A percentile compares a stretch with the other conserved stretches of the same genome.
These are phyloP conservation scores for Rhizodiscina lignyota DNA, from an alignment of 495 filamentous ascomycete genomes.

Conservation along the genomic window DNA sequence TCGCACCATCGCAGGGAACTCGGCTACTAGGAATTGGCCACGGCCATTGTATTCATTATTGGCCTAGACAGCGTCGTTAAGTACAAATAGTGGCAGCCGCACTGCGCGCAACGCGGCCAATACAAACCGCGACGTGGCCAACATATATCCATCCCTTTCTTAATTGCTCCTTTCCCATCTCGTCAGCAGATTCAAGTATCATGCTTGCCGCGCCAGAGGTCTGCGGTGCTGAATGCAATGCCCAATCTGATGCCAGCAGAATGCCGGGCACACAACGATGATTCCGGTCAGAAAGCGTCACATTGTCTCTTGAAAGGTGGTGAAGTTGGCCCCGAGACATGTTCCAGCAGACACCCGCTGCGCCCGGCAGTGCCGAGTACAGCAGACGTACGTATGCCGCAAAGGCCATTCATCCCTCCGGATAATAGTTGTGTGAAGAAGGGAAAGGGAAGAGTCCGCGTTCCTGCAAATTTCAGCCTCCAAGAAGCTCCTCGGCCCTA, in stretches of 20 bases:
- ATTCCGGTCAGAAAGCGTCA: slow-evolving; percentile 31
- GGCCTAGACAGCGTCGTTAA: no score
- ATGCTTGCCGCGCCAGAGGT: not conserved
- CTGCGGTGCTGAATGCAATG: not conserved
- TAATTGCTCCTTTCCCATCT: not conserved
- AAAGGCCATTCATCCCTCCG: slow-evolving; percentile 30
- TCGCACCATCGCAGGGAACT: no score
- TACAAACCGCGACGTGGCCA: not conserved
- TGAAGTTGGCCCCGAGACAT: slow-evolving; percentile 28
- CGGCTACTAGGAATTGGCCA: no score
- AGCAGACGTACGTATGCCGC: slow-evolving; percentile 23
- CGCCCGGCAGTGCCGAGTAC: slow-evolving; percentile 5
- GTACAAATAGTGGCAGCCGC: no score
- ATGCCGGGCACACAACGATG: slow-evolving; percentile 13
- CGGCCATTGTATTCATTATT: no score
- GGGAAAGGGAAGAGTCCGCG: slow-evolving; percentile 4
- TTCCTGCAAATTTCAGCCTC: not conserved
- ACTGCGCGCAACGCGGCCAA: not conserved
- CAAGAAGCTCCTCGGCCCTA: not conserved
- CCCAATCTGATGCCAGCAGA: not conserved
- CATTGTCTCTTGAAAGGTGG: slow-evolving; percentile 29
- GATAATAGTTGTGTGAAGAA: slow-evolving; percentile 30
- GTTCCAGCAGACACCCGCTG: slow-evolving; percentile 27
- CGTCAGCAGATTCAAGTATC: not conserved
- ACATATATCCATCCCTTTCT: no score